Base-by-base conservation (phyloP, 2,329 filamentous ascomycete species). In the Zymoseptoria pseudotritici region DNA sequence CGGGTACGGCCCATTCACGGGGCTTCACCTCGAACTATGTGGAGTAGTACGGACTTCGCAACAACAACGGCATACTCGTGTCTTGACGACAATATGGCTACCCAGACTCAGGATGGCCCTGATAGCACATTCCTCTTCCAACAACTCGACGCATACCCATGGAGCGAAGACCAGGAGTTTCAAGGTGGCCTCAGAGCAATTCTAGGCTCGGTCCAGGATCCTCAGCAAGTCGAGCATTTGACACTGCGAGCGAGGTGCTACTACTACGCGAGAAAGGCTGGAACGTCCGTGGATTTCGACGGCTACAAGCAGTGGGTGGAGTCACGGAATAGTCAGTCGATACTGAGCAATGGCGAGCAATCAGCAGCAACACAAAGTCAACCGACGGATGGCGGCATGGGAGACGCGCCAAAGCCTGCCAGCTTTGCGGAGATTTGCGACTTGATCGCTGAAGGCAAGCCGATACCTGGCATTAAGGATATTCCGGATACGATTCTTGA, bases 371-470 rank as follows among this genome's bases (percentile, higher is more conserved):
- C 24, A 26, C 50, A 31, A 17, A 49, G 46, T 46, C 52, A 55
- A n/a, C 56, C 50, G 53, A 36, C 50, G 13, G 56, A 58, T 53
- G 50, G 66, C 9, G 68, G 67, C 11, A 67, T 71, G 65, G 67
- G 58, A 56, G 79, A 83, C 53, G 88, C 90, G 46, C 83, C 84
- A 0, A 96, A 96, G 68, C 91, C 91, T 3, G 86, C 86, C 54
- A 87, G 86, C 1, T 96, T 97, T 73, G 87, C 89, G 7, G 86
- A 93, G 65, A 91, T 97, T 63, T 87, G 96, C 58, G 88, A 90
- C 69, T 83, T 96, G 58, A 89, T 97, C 57, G 89, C 90, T 22
- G 86, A 85, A 26, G 91, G 91, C 57, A 86, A 90, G 67, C 87
- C 89, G 0, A 88, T 97, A 51, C 91, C 91, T 1, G 92, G 92